phyloP scores from a whole-genome alignment of 2,329 filamentous ascomycete species.

The Huntiella decipiens region DNA sequence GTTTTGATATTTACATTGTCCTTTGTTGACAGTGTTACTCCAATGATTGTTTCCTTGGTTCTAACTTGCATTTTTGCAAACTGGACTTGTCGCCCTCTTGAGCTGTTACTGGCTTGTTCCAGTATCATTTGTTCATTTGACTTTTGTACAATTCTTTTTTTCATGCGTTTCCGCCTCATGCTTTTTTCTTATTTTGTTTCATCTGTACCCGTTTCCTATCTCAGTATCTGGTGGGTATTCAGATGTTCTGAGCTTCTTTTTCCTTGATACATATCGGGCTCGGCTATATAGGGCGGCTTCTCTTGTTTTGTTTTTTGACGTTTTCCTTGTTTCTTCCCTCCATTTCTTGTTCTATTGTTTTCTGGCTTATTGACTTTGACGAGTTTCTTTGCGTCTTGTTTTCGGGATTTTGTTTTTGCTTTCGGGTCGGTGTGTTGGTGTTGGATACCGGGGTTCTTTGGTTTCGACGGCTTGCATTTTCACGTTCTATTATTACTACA shows the following conservation, averaged over 20 bases:
- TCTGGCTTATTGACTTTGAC: slow-evolving; percentile 3
- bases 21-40: too few relatives aligned
- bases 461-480: background rate
- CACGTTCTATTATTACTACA: background rate
- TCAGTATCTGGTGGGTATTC: slow-evolving; percentile 3
- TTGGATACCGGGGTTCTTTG: slow-evolving; percentile 4
- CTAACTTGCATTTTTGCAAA: background rate
- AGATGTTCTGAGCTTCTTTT: background rate
- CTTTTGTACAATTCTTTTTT: slow-evolving; percentile 6
- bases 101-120: background rate
- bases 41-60: too few relatives aligned
- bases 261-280: slow-evolving; percentile 7
- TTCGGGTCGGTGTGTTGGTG: background rate
- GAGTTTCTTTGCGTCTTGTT: slow-evolving; percentile 4
- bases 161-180: slow-evolving; percentile 3
- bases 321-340: slow-evolving; percentile 6
- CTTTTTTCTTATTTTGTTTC: slow-evolving; percentile 1
- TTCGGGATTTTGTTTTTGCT: background rate
- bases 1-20: background rate
- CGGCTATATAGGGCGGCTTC: slow-evolving; percentile 11
- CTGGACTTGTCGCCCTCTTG: background rate
- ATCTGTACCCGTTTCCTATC: slow-evolving; percentile 1
- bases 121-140: slow-evolving; percentile 1
- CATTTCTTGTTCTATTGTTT: slow-evolving; percentile 5
- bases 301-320: background rate